These are phyloP conservation scores for Gigaspora rosea DNA, from an alignment of 192 early-diverging fungal genomes.

Conservation along the genomic window DNA sequence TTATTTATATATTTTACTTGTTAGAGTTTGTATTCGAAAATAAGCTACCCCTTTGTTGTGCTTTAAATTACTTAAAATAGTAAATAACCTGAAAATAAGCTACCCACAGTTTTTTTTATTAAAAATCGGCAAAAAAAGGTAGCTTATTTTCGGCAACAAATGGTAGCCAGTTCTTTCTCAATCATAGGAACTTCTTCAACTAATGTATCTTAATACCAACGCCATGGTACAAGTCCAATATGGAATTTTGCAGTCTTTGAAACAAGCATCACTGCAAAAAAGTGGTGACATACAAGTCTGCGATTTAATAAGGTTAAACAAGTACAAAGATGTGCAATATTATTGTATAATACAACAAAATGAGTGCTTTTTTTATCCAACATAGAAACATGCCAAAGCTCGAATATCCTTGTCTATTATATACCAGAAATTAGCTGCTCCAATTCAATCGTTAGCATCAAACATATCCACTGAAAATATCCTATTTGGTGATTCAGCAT, in stretches of 20 bases:
- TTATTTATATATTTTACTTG: no score
- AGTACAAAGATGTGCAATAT: background rate
- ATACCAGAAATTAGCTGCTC: background rate
- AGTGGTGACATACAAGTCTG: background rate
- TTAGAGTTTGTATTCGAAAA: no score
- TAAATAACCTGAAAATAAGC: no score
- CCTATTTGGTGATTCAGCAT: background rate
- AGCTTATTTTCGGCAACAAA: background rate
- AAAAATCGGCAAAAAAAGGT: no score
- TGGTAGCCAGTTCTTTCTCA: background rate
- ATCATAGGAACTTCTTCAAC: background rate
- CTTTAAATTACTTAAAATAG: no score
- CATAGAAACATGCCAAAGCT: background rate
- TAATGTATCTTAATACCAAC: background rate
- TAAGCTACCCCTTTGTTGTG: no score
- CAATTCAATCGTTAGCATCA: background rate
- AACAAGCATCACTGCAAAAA: no score
- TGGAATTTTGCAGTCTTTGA: no score
- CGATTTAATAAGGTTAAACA: background rate
- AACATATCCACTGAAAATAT: background rate
- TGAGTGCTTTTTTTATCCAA: background rate
- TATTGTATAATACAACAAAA: background rate
- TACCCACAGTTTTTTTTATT: no score
- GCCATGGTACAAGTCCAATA: no score
- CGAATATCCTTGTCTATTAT: background rate